Conservation (phyloP, 768 basidiomycete species). For the Suillus brevipes region DNA sequence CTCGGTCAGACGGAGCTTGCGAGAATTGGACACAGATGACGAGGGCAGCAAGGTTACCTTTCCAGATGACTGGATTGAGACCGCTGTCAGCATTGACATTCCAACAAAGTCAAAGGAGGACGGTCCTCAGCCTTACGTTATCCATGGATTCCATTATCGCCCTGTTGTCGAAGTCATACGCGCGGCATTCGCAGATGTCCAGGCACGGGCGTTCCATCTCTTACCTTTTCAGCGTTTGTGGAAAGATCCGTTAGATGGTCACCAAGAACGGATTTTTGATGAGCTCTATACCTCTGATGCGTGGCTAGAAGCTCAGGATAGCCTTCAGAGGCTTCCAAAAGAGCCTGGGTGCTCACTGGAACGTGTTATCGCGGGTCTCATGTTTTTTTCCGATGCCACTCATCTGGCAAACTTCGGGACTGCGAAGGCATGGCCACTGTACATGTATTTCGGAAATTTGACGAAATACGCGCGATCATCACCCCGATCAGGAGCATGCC, state of each 20-base stretch:
- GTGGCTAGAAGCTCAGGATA: conserved; percentile 17
- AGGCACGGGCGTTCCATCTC: conserved; percentile 20
- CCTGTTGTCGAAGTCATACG: conserved; percentile 18
- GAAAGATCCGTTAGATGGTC: conserved; percentile 7
- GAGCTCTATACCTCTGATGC: conserved; percentile 22
- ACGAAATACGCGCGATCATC: too few relatives aligned
- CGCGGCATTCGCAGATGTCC: conserved; percentile 8
- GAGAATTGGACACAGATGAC: too few relatives aligned
- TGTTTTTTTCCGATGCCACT: conserved; percentile 16
- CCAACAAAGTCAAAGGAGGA: too few relatives aligned
- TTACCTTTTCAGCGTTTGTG: conserved; percentile 23
- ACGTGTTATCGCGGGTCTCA: conserved; percentile 3
- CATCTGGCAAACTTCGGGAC: conserved; percentile 27
- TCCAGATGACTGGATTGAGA: too few relatives aligned
- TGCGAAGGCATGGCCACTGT: too few relatives aligned
- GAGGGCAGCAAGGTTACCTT: too few relatives aligned
- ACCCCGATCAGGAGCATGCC: too few relatives aligned
- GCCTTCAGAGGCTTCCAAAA: conserved; percentile 15
- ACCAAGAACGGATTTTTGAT: conserved; percentile 13
- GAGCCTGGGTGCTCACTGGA: conserved; percentile 18
- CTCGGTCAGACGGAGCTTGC: too few relatives aligned
- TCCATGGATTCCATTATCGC: conserved; percentile 17
- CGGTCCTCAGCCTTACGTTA: conserved; percentile 2
- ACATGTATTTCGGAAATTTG: too few relatives aligned
- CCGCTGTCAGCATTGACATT: too few relatives aligned